Evolutionary conservation across 2,329 filamentous ascomycete species (phyloP), one percentile per base, ranked within the genome.

Genomic region (Bipolaris victoriae): DNA sequence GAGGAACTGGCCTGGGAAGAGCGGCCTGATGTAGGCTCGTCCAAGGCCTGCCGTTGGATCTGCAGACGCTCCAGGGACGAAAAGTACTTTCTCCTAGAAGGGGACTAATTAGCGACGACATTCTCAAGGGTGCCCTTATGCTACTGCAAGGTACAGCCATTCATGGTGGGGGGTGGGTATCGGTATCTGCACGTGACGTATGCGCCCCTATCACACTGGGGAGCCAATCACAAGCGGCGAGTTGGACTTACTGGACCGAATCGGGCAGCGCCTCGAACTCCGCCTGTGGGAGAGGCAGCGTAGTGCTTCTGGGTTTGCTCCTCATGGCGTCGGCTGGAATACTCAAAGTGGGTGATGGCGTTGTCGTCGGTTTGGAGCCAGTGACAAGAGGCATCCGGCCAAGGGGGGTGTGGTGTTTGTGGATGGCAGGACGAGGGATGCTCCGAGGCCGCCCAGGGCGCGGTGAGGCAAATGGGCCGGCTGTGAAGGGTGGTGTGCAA

Each of bases 61-160:
- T 86, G 85, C 57, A 90, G 81, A 56, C 88, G 84, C 76, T 92
- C 89, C 61, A 89, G 81, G 7, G 86, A 88, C 31, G 88, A 90
- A 78, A 91, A 91, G 78, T 90, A 91, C 85, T 91, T 82, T 69
- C 77, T 77, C 68, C 80, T 82, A 71, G 53, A 64, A 64, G 51
- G 55, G 53, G 50, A 53, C 59, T 45, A 64, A 63, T 69, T 62
- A 72, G 66, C 60, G 60, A 51, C 46, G 41, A 47, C 51, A 68
- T 57, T 18, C 50, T 57, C 40, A 52, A 31, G 39, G 35, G 26
- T 39, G 40, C 24, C 37, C 46, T 49, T 44, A 43, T 51, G 33
- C 46, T 52, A 51, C 67, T 71, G 69, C 70, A 67, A 74, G 72
- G 71, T 71, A 73, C 69, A 49, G 33, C 22, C 55, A 52, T 41